These are phyloP conservation scores for Elaphomyces granulatus DNA, from an alignment of 495 filamentous ascomycete species.

Conservation along the genomic window DNA sequence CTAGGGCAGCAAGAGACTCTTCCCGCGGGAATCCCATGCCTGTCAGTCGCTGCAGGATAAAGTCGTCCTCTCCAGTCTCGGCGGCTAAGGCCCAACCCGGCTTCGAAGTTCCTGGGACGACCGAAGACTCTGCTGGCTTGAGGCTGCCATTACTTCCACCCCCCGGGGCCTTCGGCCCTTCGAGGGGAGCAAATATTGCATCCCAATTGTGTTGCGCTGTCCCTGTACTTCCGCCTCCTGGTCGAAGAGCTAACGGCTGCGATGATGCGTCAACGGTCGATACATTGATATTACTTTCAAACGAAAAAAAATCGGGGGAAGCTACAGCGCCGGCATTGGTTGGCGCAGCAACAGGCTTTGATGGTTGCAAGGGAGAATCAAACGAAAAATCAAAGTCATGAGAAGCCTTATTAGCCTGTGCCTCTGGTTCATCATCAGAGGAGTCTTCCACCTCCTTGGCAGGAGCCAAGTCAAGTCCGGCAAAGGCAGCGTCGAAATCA, in stretches of 20 bases:
- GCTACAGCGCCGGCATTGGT: conserved; percentile 8
- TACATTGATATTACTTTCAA: conserved; percentile 38
- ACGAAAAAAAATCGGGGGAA: conserved; percentile 29
- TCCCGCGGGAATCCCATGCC: conserved; percentile 78
- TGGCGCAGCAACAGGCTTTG: conserved; percentile 10
- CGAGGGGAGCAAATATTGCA: conserved; percentile 74
- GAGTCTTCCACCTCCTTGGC: conserved; percentile 72
- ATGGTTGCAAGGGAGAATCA: conserved; percentile 32
- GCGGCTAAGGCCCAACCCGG: conserved; percentile 56
- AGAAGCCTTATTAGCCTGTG: conserved; percentile 27
- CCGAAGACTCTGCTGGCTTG: not conserved
- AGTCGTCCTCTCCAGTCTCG: conserved; percentile 73
- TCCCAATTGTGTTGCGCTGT: conserved; percentile 74
- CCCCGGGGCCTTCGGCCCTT: conserved; percentile 32
- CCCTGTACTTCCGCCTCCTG: conserved; percentile 12
- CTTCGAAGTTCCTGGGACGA: conserved; percentile 6
- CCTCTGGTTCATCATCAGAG: conserved; percentile 43
- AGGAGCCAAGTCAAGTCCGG: conserved; percentile 47
- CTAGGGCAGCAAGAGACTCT: conserved; percentile 69
- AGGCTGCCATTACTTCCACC: conserved; percentile 5
- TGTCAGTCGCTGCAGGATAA: conserved; percentile 78
- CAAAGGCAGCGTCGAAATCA: conserved; percentile 87
- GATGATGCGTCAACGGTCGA: conserved; percentile 23
- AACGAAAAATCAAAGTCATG: conserved; percentile 61
- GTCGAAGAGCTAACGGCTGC: conserved; percentile 11